Evolutionary conservation across 169 alveolate genomes (phyloP).

Genomic region (Eimeria acervulina): DNA sequence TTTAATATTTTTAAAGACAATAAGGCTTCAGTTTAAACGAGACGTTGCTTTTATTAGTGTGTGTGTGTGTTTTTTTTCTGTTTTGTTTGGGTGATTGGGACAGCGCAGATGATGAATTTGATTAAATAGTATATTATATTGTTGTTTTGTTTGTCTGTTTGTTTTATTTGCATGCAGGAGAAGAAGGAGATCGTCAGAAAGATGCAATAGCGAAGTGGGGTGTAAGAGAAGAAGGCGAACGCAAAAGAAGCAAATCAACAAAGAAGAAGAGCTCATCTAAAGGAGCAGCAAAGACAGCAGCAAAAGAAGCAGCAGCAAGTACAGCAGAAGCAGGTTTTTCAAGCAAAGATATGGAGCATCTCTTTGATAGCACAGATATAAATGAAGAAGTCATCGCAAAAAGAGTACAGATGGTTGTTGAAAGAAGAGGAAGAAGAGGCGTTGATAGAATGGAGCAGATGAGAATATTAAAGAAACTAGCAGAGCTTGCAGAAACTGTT

Average conservation of each 20-base stretch:
- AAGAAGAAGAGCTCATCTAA: constrained; percentile 87
- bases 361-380: constrained; percentile 89
- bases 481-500: constrained; percentile 88
- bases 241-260: constrained; percentile 89
- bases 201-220: constrained; percentile 83
- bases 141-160: not conserved
- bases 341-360: constrained; percentile 88
- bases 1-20: too few species aligned
- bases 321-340: constrained; percentile 66
- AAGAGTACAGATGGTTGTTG: constrained; percentile 92
- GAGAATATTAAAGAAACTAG: constrained; percentile 90
- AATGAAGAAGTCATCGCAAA: constrained; percentile 90
- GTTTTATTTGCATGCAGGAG: constrained; percentile 36
- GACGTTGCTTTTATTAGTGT: too few species aligned
- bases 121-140: too few species aligned
- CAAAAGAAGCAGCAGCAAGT: constrained; percentile 83
- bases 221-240: constrained; percentile 87
- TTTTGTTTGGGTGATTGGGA: too few species aligned
- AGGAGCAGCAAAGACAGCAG: constrained; percentile 88
- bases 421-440: constrained; percentile 94
- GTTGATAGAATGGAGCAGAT: constrained; percentile 93
- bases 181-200: constrained; percentile 81
- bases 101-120: too few species aligned
- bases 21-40: too few species aligned
- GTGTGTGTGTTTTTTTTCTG: too few species aligned